Evolutionary conservation across 768 basidiomycete species (phyloP).

Genomic region (Sporobolomyces phaffii): DNA sequence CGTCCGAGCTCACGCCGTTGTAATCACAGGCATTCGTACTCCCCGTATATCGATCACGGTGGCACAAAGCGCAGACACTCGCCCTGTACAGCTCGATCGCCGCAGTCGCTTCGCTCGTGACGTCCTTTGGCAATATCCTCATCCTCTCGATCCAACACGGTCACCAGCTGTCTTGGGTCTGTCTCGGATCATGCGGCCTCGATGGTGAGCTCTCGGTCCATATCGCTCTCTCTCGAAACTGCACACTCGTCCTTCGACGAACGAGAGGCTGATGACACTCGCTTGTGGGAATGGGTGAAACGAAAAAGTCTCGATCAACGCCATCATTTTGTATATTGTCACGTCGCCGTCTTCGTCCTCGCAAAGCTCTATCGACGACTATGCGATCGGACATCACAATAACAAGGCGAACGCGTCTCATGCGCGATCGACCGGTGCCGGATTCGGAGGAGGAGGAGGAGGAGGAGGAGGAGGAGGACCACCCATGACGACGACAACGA

Average conservation of each 20-base stretch:
- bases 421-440: background rate
- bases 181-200: constrained; percentile 50
- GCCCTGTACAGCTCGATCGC: constrained; percentile 46
- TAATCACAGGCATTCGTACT: constrained; percentile 17
- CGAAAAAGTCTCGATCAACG: background rate
- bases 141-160: constrained; percentile 53
- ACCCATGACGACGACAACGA: too few relatives aligned
- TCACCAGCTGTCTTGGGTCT: constrained; percentile 53
- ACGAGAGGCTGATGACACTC: too few relatives aligned
- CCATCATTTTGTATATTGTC: constrained; percentile 3
- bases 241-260: background rate
- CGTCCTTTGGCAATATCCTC: constrained; percentile 49
- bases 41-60: constrained; percentile 21
- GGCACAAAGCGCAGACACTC: constrained; percentile 24
- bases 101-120: constrained; percentile 52
- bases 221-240: too few relatives aligned
- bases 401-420: background rate
- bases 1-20: background rate
- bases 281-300: too few relatives aligned
- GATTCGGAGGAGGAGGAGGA: background rate
- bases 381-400: background rate
- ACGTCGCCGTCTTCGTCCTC: background rate
- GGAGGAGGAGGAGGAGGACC: too few relatives aligned
- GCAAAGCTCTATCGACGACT: background rate
- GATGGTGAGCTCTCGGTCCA: constrained; percentile 45